A percentile compares a stretch with the other conserved stretches of the same genome.
Evolutionary conservation across 2,329 filamentous ascomycete genomes (phyloP).

Genomic region (Didymella glomerata): DNA sequence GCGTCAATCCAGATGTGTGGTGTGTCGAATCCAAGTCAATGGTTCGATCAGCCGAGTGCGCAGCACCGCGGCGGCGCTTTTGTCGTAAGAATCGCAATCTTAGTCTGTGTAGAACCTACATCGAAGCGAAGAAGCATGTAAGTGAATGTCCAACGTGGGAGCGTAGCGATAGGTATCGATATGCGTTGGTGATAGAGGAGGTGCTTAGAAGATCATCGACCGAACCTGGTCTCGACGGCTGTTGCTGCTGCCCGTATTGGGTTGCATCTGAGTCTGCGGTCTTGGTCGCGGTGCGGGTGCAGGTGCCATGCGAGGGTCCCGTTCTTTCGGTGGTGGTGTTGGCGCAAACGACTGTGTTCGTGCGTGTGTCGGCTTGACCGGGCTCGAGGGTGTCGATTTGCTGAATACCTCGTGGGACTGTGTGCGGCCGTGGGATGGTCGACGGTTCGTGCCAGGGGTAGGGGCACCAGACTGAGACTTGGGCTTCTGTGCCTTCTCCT

Average conservation of each 20-base stretch:
- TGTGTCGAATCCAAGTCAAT: conserved; percentile 3
- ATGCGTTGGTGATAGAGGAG: conserved; percentile 30
- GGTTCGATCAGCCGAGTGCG: conserved; percentile 12
- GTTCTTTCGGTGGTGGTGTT: conserved; percentile 45
- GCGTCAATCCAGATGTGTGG: conserved; percentile 2
- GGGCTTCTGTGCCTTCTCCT: conserved; percentile 37
- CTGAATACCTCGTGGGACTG: conserved; percentile 42
- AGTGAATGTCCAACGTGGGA: conserved; percentile 33
- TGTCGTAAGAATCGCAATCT: conserved; percentile 33
- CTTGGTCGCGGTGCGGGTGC: conserved; percentile 45
- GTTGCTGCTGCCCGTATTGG: conserved; percentile 21
- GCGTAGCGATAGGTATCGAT: conserved; percentile 35
- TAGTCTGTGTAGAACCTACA: conserved; percentile 37
- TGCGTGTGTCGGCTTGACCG: conserved; percentile 42
- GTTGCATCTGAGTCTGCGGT: conserved; percentile 36
- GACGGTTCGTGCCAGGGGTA: conserved; percentile 25
- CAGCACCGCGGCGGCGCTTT: conserved; percentile 16
- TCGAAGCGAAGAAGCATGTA: conserved; percentile 40
- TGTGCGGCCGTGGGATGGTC: conserved; percentile 40
- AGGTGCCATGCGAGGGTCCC: conserved; percentile 36
- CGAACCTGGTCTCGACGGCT: conserved; percentile 51
- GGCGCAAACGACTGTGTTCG: conserved; percentile 45
- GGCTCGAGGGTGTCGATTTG: conserved; percentile 42
- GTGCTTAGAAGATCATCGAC: conserved; percentile 53
- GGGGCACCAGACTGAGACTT: conserved; percentile 36